Percentiles rank a stretch among this genome's conserved stretches.
Conservation (phyloP, 495 filamentous ascomycete species). For the Daldinia bambusicola region DNA sequence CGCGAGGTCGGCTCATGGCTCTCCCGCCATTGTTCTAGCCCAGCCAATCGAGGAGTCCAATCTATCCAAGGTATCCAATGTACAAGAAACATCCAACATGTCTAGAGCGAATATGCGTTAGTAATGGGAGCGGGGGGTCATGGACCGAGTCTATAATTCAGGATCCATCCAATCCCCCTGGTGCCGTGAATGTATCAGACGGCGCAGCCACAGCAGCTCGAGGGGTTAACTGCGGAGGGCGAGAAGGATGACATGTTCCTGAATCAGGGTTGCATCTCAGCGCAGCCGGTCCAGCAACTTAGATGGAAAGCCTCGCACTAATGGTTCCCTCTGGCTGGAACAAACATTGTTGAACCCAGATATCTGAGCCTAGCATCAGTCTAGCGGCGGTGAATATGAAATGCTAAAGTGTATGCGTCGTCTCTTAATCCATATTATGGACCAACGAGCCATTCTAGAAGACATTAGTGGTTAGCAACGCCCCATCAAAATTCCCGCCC, state of each 20-base stretch:
- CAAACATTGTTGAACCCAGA: conserved; percentile 6
- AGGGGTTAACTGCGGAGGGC: conserved; percentile 18
- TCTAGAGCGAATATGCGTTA: conserved; percentile 22
- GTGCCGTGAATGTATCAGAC: conserved; percentile 39
- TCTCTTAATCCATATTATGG: conserved; percentile 21
- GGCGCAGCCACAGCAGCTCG: conserved; percentile 12
- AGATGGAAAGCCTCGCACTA: conserved; percentile 19
- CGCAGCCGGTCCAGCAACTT: conserved; percentile 13
- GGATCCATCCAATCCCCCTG: conserved; percentile 36
- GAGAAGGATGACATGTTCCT: conserved; percentile 31
- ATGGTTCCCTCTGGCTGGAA: conserved; percentile 21
- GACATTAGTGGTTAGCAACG: conserved; percentile 10
- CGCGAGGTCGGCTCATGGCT: conserved; percentile 17
- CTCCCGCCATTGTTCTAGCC: conserved; percentile 28
- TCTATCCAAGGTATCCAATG: not conserved
- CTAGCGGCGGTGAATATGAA: conserved; percentile 18
- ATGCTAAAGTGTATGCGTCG: conserved; percentile 15
- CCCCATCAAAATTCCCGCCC: conserved; percentile 25
- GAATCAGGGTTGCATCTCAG: conserved; percentile 25
- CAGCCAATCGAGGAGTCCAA: conserved; percentile 24
- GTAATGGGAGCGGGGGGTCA: conserved; percentile 14
- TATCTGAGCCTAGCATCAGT: conserved; percentile 12
- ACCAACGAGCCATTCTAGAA: conserved; percentile 34
- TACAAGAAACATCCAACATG: conserved; percentile 27
- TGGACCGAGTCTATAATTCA: conserved; percentile 27